phyloP scores from a whole-genome alignment of 352 stramenopile genomes.

The Globisporangium irregulare region DNA sequence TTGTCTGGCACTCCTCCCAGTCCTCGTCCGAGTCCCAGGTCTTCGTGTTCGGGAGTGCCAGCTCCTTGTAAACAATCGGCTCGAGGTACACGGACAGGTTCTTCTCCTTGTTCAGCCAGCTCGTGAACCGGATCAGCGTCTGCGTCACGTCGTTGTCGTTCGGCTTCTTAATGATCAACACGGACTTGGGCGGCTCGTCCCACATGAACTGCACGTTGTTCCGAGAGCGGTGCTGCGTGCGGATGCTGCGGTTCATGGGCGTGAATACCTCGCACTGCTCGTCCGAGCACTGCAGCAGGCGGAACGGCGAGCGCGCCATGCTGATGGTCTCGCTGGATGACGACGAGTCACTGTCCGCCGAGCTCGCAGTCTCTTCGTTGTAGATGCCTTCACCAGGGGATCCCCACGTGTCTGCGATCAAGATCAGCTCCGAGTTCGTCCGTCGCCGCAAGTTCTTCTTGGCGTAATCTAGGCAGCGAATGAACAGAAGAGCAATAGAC shows the following conservation, averaged over 20 bases:
- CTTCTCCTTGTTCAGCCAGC: constrained; percentile 78
- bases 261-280: constrained; percentile 88
- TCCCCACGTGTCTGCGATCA: constrained; percentile 77
- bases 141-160: constrained; percentile 76
- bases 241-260: constrained; percentile 83
- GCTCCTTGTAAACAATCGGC: constrained; percentile 65
- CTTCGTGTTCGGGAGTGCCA: constrained; percentile 46
- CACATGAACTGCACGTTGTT: constrained; percentile 91
- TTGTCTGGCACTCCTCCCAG: constrained; percentile 67
- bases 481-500: background rate
- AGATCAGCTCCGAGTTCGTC: constrained; percentile 82
- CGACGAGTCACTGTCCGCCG: constrained; percentile 41
- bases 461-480: constrained; percentile 28
- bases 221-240: constrained; percentile 76
- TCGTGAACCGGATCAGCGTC: constrained; percentile 56
- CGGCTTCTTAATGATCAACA: constrained; percentile 89
- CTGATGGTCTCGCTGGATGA: constrained; percentile 42
- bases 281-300: constrained; percentile 82
- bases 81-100: constrained; percentile 74
- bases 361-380: constrained; percentile 58
- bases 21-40: constrained; percentile 63
- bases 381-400: constrained; percentile 73
- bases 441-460: constrained; percentile 57
- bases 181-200: constrained; percentile 75
- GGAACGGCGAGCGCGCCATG: constrained; percentile 61